Conservation (phyloP, 2,329 filamentous ascomycete species). For the Arthrobotrys entomopaga region DNA sequence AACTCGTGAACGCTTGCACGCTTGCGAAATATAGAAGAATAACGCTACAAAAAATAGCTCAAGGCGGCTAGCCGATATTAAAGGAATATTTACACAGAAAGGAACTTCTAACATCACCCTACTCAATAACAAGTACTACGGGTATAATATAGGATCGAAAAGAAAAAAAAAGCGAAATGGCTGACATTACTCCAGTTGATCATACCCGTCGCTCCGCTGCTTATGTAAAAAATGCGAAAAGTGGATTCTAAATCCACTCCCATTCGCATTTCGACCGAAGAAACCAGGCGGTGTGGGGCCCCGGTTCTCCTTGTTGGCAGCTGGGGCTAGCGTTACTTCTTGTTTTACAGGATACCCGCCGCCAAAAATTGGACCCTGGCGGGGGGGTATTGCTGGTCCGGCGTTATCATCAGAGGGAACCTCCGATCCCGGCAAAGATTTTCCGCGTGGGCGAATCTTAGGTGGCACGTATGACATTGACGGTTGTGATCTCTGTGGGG, state of each 20-base stretch:
- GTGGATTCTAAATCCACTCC: constrained; percentile 46
- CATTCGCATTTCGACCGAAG: constrained; percentile 43
- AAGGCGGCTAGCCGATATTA: neutral
- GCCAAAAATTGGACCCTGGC: constrained; percentile 46
- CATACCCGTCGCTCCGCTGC: constrained; percentile 49
- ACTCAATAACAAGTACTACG: too few species aligned
- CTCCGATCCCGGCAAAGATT: constrained; percentile 32
- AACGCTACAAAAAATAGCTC: neutral
- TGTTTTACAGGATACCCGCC: constrained; percentile 48
- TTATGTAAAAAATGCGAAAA: constrained; percentile 52
- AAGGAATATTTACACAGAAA: constrained; percentile 5
- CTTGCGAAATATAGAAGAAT: constrained; percentile 16
- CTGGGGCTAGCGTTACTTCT: constrained; percentile 1
- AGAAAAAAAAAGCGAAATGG: too few species aligned
- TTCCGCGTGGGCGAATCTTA: constrained; percentile 44
- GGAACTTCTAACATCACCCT: neutral
- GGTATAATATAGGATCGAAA: too few species aligned
- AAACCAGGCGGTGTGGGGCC: constrained; percentile 34
- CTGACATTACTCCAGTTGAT: constrained; percentile 27
- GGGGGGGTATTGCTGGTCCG: neutral
- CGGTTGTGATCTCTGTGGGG: constrained; percentile 37
- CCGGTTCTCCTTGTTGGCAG: constrained; percentile 36
- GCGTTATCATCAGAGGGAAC: neutral
- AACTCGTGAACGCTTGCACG: constrained; percentile 1
- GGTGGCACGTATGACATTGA: constrained; percentile 41